A percentile compares a stretch with the other conserved stretches of the same genome.
These are phyloP conservation scores for Nothomitra cinnamomea DNA, from an alignment of 2,329 filamentous ascomycete genomes.

Conservation along the genomic window DNA sequence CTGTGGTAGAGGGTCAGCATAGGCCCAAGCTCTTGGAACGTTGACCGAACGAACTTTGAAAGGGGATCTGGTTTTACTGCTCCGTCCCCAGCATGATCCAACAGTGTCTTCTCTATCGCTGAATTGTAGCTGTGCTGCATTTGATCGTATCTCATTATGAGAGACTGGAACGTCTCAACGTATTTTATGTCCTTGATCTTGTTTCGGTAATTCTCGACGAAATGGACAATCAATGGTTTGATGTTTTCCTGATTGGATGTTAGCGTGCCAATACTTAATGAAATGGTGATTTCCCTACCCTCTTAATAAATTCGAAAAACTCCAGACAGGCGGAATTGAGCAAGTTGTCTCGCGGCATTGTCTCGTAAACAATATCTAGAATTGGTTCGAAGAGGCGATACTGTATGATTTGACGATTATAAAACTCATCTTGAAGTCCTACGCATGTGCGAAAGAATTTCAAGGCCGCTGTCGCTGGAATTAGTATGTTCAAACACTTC, in stretches of 20 bases:
- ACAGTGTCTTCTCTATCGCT: conserved; percentile 41
- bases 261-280: background rate
- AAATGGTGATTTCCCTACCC: conserved; percentile 12
- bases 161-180: conserved; percentile 64
- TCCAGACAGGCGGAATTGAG: conserved; percentile 88
- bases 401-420: conserved; percentile 68
- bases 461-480: conserved; percentile 49
- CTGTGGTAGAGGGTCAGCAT: background rate
- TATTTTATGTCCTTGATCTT: conserved; percentile 61
- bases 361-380: conserved; percentile 65
- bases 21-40: background rate
- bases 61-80: background rate
- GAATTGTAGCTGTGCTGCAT: conserved; percentile 45
- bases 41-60: background rate
- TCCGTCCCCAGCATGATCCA: background rate
- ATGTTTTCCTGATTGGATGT: conserved; percentile 43
- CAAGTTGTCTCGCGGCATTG: conserved; percentile 82
- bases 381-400: conserved; percentile 72
- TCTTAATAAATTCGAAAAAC: conserved; percentile 77
- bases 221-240: conserved; percentile 64
- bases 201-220: conserved; percentile 72
- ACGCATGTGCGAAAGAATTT: conserved; percentile 87
- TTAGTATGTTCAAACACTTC: background rate
- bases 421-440: conserved; percentile 77
- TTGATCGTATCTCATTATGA: conserved; percentile 65